phyloP scores from a whole-genome alignment of 805 yeast species.

The Candida qinlingensis region DNA sequence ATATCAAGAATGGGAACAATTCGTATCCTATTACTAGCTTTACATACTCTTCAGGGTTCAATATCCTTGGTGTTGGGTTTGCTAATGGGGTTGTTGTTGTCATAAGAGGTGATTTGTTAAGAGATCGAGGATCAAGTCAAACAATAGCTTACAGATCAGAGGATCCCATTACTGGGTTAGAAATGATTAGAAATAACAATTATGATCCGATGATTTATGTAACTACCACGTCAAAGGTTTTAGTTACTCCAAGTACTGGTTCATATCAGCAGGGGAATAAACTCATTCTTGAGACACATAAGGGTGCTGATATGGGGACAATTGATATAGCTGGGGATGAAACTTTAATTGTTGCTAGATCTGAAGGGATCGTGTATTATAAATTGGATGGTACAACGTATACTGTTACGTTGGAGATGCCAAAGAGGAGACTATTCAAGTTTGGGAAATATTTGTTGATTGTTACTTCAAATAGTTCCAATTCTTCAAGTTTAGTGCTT shows the following conservation, averaged over 20 bases:
- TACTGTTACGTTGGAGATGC: slow-evolving; percentile 49
- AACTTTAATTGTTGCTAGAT: slow-evolving; percentile 59
- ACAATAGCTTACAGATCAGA: slow-evolving; percentile 62
- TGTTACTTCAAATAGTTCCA: slow-evolving; percentile 42
- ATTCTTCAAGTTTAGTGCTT: slow-evolving; percentile 28
- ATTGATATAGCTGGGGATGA: slow-evolving; percentile 35
- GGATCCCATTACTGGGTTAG: slow-evolving; percentile 79
- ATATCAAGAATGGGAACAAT: slow-evolving; percentile 66
- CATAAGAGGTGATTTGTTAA: slow-evolving; percentile 79
- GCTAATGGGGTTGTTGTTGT: slow-evolving; percentile 80
- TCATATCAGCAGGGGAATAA: slow-evolving; percentile 66
- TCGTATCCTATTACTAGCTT: slow-evolving; percentile 74
- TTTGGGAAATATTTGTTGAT: slow-evolving; percentile 54
- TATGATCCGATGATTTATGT: slow-evolving; percentile 56
- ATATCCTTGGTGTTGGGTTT: slow-evolving; percentile 70
- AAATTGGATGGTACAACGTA: slow-evolving; percentile 48
- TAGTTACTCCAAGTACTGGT: slow-evolving; percentile 74
- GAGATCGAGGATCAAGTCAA: slow-evolving; percentile 89
- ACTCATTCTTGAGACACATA: slow-evolving; percentile 35
- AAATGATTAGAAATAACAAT: slow-evolving; percentile 38
- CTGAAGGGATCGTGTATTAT: slow-evolving; percentile 60
- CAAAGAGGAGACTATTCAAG: slow-evolving; percentile 47
- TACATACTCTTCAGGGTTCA: slow-evolving; percentile 45
- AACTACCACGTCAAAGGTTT: slow-evolving; percentile 65
- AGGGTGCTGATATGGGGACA: slow-evolving; percentile 44